A percentile compares a stretch with the other conserved stretches of the same genome.
Conservation (phyloP, 345 rosid species). For the Nephelium lappaceum region DNA sequence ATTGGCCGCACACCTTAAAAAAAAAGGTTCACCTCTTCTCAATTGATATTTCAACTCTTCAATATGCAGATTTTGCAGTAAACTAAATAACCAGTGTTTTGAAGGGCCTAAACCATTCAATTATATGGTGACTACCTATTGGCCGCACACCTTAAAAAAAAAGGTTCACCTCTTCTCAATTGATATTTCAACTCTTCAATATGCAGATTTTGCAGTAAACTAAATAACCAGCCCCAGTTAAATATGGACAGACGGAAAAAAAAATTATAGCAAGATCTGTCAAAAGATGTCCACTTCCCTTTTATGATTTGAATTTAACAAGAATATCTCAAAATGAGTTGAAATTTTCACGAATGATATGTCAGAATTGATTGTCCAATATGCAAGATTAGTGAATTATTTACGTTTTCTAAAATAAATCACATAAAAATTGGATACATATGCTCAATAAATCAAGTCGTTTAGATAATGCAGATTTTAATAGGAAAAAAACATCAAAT, state of each 20-base stretch:
- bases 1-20: not conserved
- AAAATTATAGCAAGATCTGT: not conserved
- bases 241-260: not conserved
- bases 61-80: not conserved
- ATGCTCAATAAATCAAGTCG: not conserved
- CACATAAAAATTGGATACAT: not conserved
- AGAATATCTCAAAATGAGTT: not conserved
- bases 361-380: not conserved
- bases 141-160: not conserved
- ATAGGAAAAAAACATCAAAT: not conserved
- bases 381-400: not conserved
- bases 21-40: not conserved
- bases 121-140: not conserved
- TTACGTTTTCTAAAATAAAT: not conserved
- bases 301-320: not conserved
- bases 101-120: not conserved
- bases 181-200: not conserved
- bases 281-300: not conserved
- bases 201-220: not conserved
- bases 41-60: not conserved
- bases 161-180: not conserved
- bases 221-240: not conserved
- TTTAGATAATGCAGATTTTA: not conserved
- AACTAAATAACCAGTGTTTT: not conserved
- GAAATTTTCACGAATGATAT: not conserved